Percentiles rank a stretch among this genome's conserved stretches.
Conservation (phyloP, 2,329 filamentous ascomycete genomes). For the Colletotrichum acutatum region DNA sequence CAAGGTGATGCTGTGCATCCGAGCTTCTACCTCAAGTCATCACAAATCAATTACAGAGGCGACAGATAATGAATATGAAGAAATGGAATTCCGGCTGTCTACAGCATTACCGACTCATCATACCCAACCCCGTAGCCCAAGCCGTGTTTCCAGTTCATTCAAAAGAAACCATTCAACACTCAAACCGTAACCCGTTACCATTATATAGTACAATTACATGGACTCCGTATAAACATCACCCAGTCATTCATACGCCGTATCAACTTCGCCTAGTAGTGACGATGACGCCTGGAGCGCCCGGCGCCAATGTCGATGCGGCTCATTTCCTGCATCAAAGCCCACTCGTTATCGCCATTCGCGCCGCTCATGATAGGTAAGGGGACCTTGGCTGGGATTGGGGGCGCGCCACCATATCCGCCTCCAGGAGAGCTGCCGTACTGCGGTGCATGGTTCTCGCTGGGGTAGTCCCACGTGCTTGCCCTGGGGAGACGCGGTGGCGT, state of each 20-base stretch:
- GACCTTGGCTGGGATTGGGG: slow-evolving; percentile 78
- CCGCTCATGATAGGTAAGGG: slow-evolving; percentile 64
- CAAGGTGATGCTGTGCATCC: too few relatives aligned
- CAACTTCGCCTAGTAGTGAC: slow-evolving; percentile 49
- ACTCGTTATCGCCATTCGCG: slow-evolving; percentile 55
- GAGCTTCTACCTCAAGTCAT: neutral
- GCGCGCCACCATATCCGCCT: slow-evolving; percentile 46
- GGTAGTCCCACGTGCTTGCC: slow-evolving; percentile 63
- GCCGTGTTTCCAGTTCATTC: slow-evolving; percentile 13
- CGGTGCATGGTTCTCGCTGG: slow-evolving; percentile 63
- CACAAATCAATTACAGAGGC: neutral
- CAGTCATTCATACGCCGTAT: slow-evolving; percentile 1
- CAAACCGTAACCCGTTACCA: slow-evolving; percentile 14
- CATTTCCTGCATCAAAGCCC: slow-evolving; percentile 78
- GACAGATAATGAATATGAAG: neutral
- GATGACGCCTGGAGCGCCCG: slow-evolving; percentile 65
- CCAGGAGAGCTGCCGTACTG: slow-evolving; percentile 45
- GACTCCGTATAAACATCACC: neutral
- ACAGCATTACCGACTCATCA: slow-evolving; percentile 13
- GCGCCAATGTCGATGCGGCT: slow-evolving; percentile 73
- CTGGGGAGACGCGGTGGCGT: slow-evolving; percentile 57
- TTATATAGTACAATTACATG: slow-evolving; percentile 22
- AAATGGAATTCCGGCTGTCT: slow-evolving; percentile 21
- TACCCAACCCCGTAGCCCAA: slow-evolving; percentile 5
- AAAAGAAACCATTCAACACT: neutral